These are phyloP conservation scores for Cryptococcus amylolentus DNA, from an alignment of 1,284 basidiomycete genomes.

Conservation along the genomic window DNA sequence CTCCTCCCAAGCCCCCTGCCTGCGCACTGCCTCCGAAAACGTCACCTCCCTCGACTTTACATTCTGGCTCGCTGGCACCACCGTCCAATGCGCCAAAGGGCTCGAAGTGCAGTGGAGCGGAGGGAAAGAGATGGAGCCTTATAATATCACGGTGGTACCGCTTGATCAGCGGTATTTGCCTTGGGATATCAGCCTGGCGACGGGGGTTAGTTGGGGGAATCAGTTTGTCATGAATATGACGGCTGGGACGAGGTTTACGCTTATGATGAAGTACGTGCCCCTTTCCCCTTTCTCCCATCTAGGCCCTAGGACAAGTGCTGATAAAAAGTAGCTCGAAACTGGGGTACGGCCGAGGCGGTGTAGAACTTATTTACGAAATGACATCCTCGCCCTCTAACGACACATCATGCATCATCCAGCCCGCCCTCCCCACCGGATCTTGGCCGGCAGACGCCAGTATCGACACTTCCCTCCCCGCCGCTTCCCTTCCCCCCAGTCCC, in stretches of 20 bases:
- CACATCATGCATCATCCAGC: constrained; percentile 11
- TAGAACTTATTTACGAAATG: constrained; percentile 29
- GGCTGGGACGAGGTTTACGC: constrained; percentile 28
- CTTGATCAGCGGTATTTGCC: constrained; percentile 29
- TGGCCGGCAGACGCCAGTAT: constrained; percentile 29
- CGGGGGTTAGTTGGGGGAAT: constrained; percentile 12
- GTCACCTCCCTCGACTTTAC: constrained; percentile 27
- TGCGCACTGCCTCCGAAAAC: constrained; percentile 18
- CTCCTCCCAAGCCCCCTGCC: constrained; percentile 21
- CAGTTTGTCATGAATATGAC: constrained; percentile 34
- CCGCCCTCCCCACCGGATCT: constrained; percentile 15
- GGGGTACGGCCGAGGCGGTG: constrained; percentile 32
- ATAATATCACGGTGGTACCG: constrained; percentile 33
- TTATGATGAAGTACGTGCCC: constrained; percentile 37
- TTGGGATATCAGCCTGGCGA: constrained; percentile 25
- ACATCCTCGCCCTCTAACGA: not conserved
- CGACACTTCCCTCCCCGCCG: constrained; percentile 15
- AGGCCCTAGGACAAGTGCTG: not conserved
- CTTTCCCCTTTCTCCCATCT: too few relatives aligned
- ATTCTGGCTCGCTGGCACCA: constrained; percentile 27
- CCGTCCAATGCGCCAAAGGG: constrained; percentile 28
- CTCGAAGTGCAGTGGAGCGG: constrained; percentile 32
- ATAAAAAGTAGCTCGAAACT: constrained; percentile 7
- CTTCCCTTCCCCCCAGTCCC: constrained; percentile 12
- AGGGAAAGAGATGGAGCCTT: constrained; percentile 23